These are phyloP conservation scores for Phoma herbarum DNA, from an alignment of 2,329 filamentous ascomycete species.

Conservation along the genomic window DNA sequence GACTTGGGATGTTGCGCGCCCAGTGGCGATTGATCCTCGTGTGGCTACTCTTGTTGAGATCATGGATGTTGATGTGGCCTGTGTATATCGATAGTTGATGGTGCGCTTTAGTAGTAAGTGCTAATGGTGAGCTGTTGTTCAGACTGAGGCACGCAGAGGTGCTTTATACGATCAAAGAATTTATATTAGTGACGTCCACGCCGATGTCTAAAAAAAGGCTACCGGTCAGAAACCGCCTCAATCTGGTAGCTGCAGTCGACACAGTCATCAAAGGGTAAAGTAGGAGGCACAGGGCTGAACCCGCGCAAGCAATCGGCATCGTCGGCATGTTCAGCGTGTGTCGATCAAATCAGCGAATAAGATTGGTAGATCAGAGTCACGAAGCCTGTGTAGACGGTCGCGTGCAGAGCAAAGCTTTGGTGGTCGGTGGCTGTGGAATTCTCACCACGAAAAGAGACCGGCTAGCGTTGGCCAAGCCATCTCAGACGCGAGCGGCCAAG, in stretches of 20 bases:
- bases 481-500: slow-evolving; percentile 4
- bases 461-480: slow-evolving; percentile 6
- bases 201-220: slow-evolving; percentile 22
- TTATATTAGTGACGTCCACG: slow-evolving; percentile 26
- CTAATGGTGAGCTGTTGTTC: slow-evolving; percentile 29
- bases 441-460: slow-evolving; percentile 18
- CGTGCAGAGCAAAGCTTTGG: slow-evolving; percentile 14
- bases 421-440: slow-evolving; percentile 18
- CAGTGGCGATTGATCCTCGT: slow-evolving; percentile 43
- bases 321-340: slow-evolving; percentile 13
- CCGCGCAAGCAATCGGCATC: slow-evolving; percentile 20
- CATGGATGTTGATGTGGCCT: slow-evolving; percentile 32
- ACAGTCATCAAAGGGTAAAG: slow-evolving; percentile 37
- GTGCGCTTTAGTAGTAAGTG: slow-evolving; percentile 18
- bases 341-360: not conserved
- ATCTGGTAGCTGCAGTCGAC: slow-evolving; percentile 9
- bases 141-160: slow-evolving; percentile 28
- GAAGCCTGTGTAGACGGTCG: slow-evolving; percentile 13
- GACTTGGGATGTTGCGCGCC: slow-evolving; percentile 49
- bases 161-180: slow-evolving; percentile 41
- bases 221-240: slow-evolving; percentile 6
- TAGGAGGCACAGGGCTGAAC: slow-evolving; percentile 23
- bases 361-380: slow-evolving; percentile 9
- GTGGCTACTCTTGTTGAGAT: slow-evolving; percentile 38
- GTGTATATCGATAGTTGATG: slow-evolving; percentile 18